These are phyloP conservation scores for Asterella californica DNA, from an alignment of 225 moss, liverwort and hornwort species.

Conservation along the genomic window DNA sequence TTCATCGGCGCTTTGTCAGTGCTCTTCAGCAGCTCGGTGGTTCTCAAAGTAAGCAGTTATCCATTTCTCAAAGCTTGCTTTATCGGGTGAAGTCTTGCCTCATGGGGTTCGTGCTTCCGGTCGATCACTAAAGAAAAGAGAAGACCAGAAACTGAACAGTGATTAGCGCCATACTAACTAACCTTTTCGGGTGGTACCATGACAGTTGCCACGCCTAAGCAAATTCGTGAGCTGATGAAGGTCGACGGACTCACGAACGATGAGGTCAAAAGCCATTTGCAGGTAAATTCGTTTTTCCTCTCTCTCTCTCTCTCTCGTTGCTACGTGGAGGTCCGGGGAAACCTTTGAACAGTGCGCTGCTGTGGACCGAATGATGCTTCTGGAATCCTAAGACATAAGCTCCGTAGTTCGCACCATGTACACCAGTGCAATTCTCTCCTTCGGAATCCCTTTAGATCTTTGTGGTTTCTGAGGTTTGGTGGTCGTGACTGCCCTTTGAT, in stretches of 20 bases:
- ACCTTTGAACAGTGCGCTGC: too few species aligned
- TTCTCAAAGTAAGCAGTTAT: constrained; percentile 55
- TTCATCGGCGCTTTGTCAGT: constrained; percentile 87
- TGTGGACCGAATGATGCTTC: too few species aligned
- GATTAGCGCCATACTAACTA: background rate
- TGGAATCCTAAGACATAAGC: too few species aligned
- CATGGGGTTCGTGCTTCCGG: background rate
- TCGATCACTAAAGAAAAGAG: background rate
- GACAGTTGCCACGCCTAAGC: constrained; percentile 93
- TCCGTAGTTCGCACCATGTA: too few species aligned
- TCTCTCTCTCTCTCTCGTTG: background rate
- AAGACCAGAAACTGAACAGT: background rate
- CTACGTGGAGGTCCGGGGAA: too few species aligned
- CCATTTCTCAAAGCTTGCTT: background rate
- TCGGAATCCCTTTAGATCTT: too few species aligned
- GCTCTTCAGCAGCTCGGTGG: constrained; percentile 93
- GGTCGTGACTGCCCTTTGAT: too few species aligned
- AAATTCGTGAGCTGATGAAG: constrained; percentile 98
- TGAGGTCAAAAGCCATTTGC: constrained; percentile 96
- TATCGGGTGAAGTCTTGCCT: background rate
- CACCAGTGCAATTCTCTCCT: too few species aligned
- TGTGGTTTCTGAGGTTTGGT: too few species aligned
- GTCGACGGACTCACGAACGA: constrained; percentile 98
- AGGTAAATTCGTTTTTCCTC: constrained; percentile 44
- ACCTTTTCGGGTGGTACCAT: background rate